phyloP scores from a whole-genome alignment of 2,329 filamentous ascomycete species.

The Pseudogymnoascus sp. region DNA sequence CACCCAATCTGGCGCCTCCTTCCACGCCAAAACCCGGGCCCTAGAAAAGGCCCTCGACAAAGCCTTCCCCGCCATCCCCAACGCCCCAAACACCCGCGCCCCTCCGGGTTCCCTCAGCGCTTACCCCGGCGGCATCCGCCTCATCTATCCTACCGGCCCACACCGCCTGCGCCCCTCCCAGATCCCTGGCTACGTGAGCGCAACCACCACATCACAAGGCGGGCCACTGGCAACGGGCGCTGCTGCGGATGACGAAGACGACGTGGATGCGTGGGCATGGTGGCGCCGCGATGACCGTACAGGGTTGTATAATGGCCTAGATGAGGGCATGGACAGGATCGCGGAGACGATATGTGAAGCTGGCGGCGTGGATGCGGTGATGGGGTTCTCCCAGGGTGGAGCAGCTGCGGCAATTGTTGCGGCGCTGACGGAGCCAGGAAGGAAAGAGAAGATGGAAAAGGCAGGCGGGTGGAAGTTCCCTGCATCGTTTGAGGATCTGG shows the following conservation, averaged over 20 bases:
- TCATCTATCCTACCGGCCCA: conserved; percentile 64
- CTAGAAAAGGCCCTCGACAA: conserved; percentile 75
- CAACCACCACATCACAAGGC: not conserved
- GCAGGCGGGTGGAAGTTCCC: conserved; percentile 44
- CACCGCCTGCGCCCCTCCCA: conserved; percentile 53
- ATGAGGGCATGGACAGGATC: conserved; percentile 56
- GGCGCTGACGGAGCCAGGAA: conserved; percentile 54
- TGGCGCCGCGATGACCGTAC: conserved; percentile 62
- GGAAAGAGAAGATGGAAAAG: conserved; percentile 37
- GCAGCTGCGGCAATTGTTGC: conserved; percentile 65
- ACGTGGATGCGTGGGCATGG: conserved; percentile 72
- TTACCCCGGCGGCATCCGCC: conserved; percentile 37
- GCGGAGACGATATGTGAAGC: conserved; percentile 52
- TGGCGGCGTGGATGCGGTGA: conserved; percentile 65
- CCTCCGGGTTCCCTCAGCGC: conserved; percentile 37
- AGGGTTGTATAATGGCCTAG: conserved; percentile 57
- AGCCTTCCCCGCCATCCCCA: conserved; percentile 52
- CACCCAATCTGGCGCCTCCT: conserved; percentile 80
- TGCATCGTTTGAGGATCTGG: conserved; percentile 33
- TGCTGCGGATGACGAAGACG: conserved; percentile 37
- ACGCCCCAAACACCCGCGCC: conserved; percentile 44
- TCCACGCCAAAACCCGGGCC: conserved; percentile 81
- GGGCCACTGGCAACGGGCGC: conserved; percentile 30
- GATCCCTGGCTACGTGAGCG: conserved; percentile 57
- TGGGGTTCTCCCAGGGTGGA: conserved; percentile 78